These are phyloP conservation scores for Pseudogymnoascus sp. DNA, from an alignment of 2,329 filamentous ascomycete species.

Conservation along the genomic window DNA sequence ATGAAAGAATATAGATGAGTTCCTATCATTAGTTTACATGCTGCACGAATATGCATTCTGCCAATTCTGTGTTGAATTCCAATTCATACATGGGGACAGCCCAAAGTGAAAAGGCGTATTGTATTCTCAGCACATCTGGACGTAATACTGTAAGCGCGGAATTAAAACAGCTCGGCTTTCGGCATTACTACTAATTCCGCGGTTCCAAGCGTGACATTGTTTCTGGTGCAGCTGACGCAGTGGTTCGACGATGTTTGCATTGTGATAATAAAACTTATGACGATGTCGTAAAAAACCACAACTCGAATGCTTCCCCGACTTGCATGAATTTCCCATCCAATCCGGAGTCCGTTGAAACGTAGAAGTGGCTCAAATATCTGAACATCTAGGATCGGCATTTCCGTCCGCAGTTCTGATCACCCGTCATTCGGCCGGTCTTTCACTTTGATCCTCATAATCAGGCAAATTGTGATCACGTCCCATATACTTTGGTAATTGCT, in stretches of 20 bases:
- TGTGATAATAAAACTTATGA: neutral
- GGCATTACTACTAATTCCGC: neutral
- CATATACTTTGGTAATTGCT: slow-evolving; percentile 1
- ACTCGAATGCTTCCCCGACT: neutral
- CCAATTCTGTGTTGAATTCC: neutral
- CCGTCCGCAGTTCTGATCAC: neutral
- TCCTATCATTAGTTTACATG: neutral
- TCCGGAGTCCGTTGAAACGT: neutral
- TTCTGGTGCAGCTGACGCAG: neutral
- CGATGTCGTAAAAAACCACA: neutral
- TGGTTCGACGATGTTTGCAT: neutral
- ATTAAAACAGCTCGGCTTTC: slow-evolving; percentile 1
- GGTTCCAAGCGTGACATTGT: neutral
- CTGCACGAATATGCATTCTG: neutral
- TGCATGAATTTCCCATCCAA: neutral
- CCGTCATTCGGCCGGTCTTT: neutral
- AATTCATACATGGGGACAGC: neutral
- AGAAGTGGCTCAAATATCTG: neutral
- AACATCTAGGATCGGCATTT: neutral
- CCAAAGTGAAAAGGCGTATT: neutral
- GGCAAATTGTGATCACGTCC: neutral
- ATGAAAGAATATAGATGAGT: neutral
- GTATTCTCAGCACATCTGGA: neutral
- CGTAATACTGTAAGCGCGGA: neutral
- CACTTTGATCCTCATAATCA: neutral